Percentiles rank a stretch among this genome's conserved stretches.
Evolutionary conservation across 1,139 yeast species (phyloP).

Genomic region (Debaryomyces fabryi): DNA sequence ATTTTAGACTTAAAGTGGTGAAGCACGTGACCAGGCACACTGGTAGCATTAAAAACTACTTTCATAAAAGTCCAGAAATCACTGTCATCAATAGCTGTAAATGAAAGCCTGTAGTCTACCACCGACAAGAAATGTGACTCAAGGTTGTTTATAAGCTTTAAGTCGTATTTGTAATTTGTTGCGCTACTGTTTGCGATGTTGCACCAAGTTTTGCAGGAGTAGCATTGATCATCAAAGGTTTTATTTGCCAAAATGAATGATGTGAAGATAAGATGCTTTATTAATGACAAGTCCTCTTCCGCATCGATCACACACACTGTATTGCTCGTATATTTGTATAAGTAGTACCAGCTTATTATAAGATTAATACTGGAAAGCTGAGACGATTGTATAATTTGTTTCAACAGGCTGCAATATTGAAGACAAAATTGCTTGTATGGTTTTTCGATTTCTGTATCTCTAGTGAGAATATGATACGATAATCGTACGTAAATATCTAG

Average conservation of each 20-base stretch:
- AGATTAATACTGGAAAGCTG: conserved; percentile 35
- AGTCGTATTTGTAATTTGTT: conserved; percentile 16
- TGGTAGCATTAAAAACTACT: background rate
- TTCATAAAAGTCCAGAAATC: conserved; percentile 28
- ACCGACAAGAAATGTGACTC: conserved; percentile 35
- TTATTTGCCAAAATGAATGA: conserved; percentile 52
- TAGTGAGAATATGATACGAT: conserved; percentile 7
- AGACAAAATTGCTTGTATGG: conserved; percentile 17
- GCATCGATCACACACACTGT: conserved; percentile 18
- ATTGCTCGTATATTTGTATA: conserved; percentile 29
- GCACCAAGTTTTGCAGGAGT: conserved; percentile 56
- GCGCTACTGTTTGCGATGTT: conserved; percentile 16
- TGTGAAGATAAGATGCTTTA: conserved; percentile 31
- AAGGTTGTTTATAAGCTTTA: conserved; percentile 28
- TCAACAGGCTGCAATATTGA: conserved; percentile 24
- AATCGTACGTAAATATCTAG: conserved; percentile 1
- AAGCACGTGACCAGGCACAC: background rate
- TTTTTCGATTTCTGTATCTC: background rate
- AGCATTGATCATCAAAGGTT: conserved; percentile 53
- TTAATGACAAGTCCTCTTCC: conserved; percentile 22
- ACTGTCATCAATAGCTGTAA: conserved; percentile 25
- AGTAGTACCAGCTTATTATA: conserved; percentile 33
- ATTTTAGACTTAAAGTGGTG: background rate
- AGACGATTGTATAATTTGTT: conserved; percentile 27
- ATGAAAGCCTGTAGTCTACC: conserved; percentile 33